Base-by-base conservation (phyloP, 257 asterid species). In the Lithospermum erythrorhizon region DNA sequence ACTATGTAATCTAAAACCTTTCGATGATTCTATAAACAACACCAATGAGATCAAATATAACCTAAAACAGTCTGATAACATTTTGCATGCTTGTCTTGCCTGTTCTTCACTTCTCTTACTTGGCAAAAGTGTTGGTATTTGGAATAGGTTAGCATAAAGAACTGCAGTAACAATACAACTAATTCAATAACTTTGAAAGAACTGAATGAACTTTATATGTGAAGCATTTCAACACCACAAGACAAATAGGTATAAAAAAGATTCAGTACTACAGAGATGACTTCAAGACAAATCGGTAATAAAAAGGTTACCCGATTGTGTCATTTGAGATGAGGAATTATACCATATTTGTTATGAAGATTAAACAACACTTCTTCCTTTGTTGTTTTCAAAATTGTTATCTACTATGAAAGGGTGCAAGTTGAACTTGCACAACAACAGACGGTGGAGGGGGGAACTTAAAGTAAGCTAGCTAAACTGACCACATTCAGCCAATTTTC, bases 21-120 rank as follows among this genome's bases (percentile, higher is more conserved):
- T 45, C 59, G 56, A 62, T 55, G 62, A 68, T 35, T 55, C 25
- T 59, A 53, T 48, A 59, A 57, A 17, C 66, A 53, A 54, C 52
- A 11, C 24, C 18, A 25, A 64, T 53, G 25, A 66, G 20, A 48
- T 10, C 48, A 63, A n/a, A 58, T 18, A 57, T 70, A 24, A 83
- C 95, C 91, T 83, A 84, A 78, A 87, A 76, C 95, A 83, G 66
- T 87, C 93, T 53, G 86, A 82, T 58, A 87, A 66, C 95, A 87
- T 83, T 70, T 75, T 77, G 65, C 84, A 76, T 61, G 94, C 86
- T 76, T 75, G 82, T 70, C 72, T 80, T 68, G 83, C 70, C 72
- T 87, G 95, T 71, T 87, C 95, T 75, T 68, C 81, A 72, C 87
- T 83, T 79, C 95, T 80, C 62, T 59, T 54, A 82, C 79, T 84